Base-by-base conservation (phyloP, 306 rosid species). In the Citrullus colocynthis region DNA sequence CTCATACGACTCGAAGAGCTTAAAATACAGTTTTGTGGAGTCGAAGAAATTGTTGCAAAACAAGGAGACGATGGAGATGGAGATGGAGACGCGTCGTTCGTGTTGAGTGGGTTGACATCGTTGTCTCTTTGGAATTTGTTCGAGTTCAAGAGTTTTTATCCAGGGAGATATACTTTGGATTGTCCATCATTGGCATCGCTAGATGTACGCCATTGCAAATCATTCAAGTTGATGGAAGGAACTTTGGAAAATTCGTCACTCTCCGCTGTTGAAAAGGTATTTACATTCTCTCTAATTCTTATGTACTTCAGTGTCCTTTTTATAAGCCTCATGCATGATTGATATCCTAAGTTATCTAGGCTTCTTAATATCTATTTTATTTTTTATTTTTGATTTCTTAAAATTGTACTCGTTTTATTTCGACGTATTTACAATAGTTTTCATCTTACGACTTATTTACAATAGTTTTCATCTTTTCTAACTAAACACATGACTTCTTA, bases 141-240 rank as follows among this genome's bases (percentile, higher is more conserved):
- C 0, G 34, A 77, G 41, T 69, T 86, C 1, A 64, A 17, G 34
- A 60, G 71, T 21, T 79, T 86, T 14, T 81, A 48, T 54, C 67
- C 56, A 1, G 78, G 78, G 8, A n/a, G 37, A n/a, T 57, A 78
- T 57, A 58, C 54, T 18, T 70, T 62, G 10, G 18, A 56, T 11
- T 84, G 86, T 59, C 83, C 84, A 21, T 41, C 57, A 24, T 64
- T 84, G 55, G 39, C 7, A 7, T 6, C 41, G 52, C 12, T 65
- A 8, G 81, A 78, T 54, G 75, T 64, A 34, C 75, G 76, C 36
- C 34, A 64, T 13, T 78, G 81, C 66, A 75, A 56, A 55, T 55
- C 67, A 4, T 75, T 59, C 55, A 75, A 59, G 62, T 21, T 59
- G 24, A 45, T 55, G 67, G 67, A 75, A 36, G 64, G 66, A 20